Conservation (phyloP, 208 protist genomes). For the Wallacemonas rigidus region DNA sequence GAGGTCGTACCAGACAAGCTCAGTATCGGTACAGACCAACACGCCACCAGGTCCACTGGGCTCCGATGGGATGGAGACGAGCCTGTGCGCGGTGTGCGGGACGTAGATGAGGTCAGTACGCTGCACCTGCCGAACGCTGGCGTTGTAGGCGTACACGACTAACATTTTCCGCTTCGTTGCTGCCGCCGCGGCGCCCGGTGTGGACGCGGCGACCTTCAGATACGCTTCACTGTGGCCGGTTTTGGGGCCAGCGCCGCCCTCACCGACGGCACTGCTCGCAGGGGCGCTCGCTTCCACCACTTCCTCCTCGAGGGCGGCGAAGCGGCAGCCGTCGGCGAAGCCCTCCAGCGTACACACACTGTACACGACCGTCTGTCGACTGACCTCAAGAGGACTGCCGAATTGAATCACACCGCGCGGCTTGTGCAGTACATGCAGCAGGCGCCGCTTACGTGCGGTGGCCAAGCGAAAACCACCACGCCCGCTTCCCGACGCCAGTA, state of each 20-base stretch:
- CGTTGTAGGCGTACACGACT: slow-evolving; percentile 97
- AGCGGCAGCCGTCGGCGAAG: slow-evolving; percentile 49
- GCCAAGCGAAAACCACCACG: not conserved
- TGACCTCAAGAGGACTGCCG: slow-evolving; percentile 66
- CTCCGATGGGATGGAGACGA: slow-evolving; percentile 89
- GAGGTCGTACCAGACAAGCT: slow-evolving; percentile 94
- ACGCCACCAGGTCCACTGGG: slow-evolving; percentile 95
- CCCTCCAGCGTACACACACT: slow-evolving; percentile 73
- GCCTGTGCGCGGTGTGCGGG: slow-evolving; percentile 87
- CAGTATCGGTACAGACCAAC: slow-evolving; percentile 95
- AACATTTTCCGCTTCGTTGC: slow-evolving; percentile 64
- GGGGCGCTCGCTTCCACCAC: slow-evolving; percentile 40
- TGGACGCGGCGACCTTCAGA: slow-evolving; percentile 19
- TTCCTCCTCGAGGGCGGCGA: slow-evolving; percentile 81
- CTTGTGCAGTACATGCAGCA: not conserved
- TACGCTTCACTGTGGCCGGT: slow-evolving; percentile 25
- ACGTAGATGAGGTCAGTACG: slow-evolving; percentile 94
- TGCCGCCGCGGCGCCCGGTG: not conserved
- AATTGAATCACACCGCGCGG: slow-evolving; percentile 56
- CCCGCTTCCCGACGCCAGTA: slow-evolving; percentile 4
- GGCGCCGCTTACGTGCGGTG: not conserved
- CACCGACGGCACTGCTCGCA: not conserved
- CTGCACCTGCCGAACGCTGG: slow-evolving; percentile 98
- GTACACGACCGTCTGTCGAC: slow-evolving; percentile 76
- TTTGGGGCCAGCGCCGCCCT: slow-evolving; percentile 7